phyloP scores from a whole-genome alignment of 1,284 basidiomycete species.

The Apiotrichum gamsii region DNA sequence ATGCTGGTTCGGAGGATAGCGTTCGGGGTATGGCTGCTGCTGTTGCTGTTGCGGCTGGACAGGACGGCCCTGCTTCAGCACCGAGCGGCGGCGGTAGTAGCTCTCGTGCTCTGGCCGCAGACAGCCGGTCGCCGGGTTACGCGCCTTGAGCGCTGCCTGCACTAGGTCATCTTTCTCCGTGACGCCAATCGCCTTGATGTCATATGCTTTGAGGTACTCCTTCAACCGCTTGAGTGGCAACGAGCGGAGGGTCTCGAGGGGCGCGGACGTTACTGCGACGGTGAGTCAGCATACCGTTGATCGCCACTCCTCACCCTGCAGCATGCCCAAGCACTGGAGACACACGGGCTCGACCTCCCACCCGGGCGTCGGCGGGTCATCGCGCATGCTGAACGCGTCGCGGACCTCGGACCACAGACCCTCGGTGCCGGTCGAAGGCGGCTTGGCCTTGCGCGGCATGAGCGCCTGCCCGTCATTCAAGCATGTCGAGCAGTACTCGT shows the following conservation, averaged over 20 bases:
- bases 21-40: conserved; percentile 9
- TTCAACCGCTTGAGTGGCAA: conserved; percentile 45
- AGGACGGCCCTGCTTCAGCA: conserved; percentile 8
- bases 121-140: conserved; percentile 38
- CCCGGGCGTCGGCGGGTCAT: conserved; percentile 22
- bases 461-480: conserved; percentile 43
- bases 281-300: conserved; percentile 4
- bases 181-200: conserved; percentile 35
- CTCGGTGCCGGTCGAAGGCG: neutral
- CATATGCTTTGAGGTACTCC: conserved; percentile 43
- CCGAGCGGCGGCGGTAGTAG: conserved; percentile 39
- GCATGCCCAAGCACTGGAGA: conserved; percentile 36
- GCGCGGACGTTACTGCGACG: conserved; percentile 37
- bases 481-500: conserved; percentile 43
- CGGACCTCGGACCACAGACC: conserved; percentile 21
- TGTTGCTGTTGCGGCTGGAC: conserved; percentile 2
- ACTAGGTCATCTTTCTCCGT: conserved; percentile 46
- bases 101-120: conserved; percentile 42
- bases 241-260: conserved; percentile 30
- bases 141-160: conserved; percentile 36
- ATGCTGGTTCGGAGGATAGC: conserved; percentile 15
- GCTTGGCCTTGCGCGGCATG: conserved; percentile 46
- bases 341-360: conserved; percentile 45
- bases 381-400: conserved; percentile 21
- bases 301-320: conserved; percentile 37